Percentiles rank a stretch among this genome's conserved stretches.
phyloP scores from a whole-genome alignment of 192 early-diverging fungal genomes.

The Rhizophagus prolifer region DNA sequence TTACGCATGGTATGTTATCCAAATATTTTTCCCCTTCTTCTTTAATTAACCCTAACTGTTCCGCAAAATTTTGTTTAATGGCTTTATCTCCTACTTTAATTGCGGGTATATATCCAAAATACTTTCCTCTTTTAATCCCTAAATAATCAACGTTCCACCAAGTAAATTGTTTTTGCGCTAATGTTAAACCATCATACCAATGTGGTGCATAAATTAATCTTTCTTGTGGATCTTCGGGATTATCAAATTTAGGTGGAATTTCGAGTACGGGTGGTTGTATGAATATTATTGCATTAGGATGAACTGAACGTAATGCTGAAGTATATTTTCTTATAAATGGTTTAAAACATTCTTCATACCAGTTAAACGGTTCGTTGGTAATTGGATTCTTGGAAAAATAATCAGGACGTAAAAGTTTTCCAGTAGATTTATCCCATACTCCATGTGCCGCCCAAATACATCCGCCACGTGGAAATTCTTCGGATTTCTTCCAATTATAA shows the following conservation, averaged over 20 bases:
- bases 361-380: conserved; percentile 55
- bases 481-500: conserved; percentile 47
- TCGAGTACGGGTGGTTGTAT: conserved; percentile 57
- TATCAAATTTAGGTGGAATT: conserved; percentile 45
- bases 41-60: conserved; percentile 46
- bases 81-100: conserved; percentile 53
- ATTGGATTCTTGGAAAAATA: conserved; percentile 69
- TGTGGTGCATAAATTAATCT: conserved; percentile 79
- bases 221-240: conserved; percentile 42
- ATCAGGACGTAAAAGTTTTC: conserved; percentile 50
- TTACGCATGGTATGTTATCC: conserved; percentile 51
- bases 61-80: conserved; percentile 51
- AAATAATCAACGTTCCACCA: conserved; percentile 58
- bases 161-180: conserved; percentile 59
- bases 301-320: conserved; percentile 53
- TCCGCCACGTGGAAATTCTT: conserved; percentile 28
- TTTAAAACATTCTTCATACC: conserved; percentile 68
- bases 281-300: conserved; percentile 53
- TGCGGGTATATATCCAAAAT: conserved; percentile 45
- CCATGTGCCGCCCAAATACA: conserved; percentile 81
- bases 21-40: conserved; percentile 43
- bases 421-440: conserved; percentile 64
- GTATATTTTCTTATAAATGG: conserved; percentile 72
- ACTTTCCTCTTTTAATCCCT: conserved; percentile 56
- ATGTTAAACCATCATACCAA: conserved; percentile 80